phyloP scores from a whole-genome alignment of 2,329 filamentous ascomycete genomes.

The Diplodia sapinea region DNA sequence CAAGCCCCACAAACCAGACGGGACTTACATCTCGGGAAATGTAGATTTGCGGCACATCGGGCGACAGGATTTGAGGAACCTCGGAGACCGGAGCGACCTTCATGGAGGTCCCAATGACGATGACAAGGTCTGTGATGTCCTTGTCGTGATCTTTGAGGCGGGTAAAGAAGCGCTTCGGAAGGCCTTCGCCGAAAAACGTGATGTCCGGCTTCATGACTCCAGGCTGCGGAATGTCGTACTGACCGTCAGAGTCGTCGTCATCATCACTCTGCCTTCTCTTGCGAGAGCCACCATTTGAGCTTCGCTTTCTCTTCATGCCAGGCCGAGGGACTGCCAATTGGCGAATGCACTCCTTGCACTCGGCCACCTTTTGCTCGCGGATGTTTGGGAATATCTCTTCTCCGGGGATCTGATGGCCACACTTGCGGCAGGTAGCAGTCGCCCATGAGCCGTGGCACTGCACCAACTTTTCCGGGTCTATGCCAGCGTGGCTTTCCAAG shows the following conservation, averaged over 20 bases:
- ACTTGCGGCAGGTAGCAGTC: conserved; percentile 86
- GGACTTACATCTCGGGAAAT: conserved; percentile 73
- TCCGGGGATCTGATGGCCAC: conserved; percentile 74
- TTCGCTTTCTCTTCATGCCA: conserved; percentile 60
- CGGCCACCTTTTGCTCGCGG: conserved; percentile 74
- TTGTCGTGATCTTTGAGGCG: conserved; percentile 83
- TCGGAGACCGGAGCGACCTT: conserved; percentile 96
- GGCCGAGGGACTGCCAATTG: conserved; percentile 56
- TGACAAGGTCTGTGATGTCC: conserved; percentile 81
- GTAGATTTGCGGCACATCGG: conserved; percentile 86
- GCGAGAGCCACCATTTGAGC: conserved; percentile 53
- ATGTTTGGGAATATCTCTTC: conserved; percentile 82
- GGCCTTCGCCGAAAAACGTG: conserved; percentile 92
- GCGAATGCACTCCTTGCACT: conserved; percentile 73
- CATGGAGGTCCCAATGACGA: conserved; percentile 94
- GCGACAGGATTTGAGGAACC: conserved; percentile 79
- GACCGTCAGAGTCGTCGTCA: conserved; percentile 63
- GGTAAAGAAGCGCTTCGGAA: conserved; percentile 81
- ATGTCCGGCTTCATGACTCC: conserved; percentile 97
- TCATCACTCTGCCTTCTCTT: conserved; percentile 60
- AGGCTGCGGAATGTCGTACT: conserved; percentile 69
- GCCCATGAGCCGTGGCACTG: conserved; percentile 98
- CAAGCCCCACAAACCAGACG: conserved; percentile 31
- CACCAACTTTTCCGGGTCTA: conserved; percentile 79
- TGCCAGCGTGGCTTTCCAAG: conserved; percentile 84